Conservation (phyloP, 2,329 filamentous ascomycete genomes). For the Endoconidiophora laricicola region DNA sequence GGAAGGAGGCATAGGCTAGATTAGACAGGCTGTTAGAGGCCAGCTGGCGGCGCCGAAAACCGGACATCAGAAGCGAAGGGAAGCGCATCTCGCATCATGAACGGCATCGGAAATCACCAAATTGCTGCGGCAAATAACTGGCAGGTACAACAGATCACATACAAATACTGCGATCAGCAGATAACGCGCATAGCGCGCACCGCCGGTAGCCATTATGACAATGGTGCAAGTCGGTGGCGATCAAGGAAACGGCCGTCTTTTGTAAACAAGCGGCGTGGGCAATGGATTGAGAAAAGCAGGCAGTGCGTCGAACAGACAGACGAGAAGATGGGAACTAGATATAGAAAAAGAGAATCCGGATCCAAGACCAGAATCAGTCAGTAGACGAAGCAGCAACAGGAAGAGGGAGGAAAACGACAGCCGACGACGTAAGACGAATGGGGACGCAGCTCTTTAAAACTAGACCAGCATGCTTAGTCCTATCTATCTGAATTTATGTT, state of each 20-base stretch:
- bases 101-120: not conserved
- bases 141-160: conserved; percentile 23
- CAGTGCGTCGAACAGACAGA: not conserved
- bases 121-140: conserved; percentile 11
- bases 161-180: conserved; percentile 75
- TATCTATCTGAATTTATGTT: too few species aligned
- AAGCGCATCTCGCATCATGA: too few species aligned
- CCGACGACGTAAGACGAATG: not conserved
- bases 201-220: conserved; percentile 44
- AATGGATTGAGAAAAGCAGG: not conserved
- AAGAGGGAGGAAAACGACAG: not conserved
- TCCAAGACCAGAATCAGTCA: not conserved
- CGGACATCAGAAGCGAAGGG: not conserved
- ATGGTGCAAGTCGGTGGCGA: not conserved
- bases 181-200: conserved; percentile 58
- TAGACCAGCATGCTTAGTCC: not conserved
- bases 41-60: not conserved
- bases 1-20: too few species aligned
- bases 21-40: too few species aligned
- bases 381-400: not conserved
- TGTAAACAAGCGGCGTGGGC: not conserved
- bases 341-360: not conserved
- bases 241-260: not conserved
- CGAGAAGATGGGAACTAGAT: not conserved
- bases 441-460: conserved; percentile 8